A percentile compares a stretch with the other conserved stretches of the same genome.
phyloP scores from a whole-genome alignment of 805 yeast genomes.

The Teunomyces cretensis region DNA sequence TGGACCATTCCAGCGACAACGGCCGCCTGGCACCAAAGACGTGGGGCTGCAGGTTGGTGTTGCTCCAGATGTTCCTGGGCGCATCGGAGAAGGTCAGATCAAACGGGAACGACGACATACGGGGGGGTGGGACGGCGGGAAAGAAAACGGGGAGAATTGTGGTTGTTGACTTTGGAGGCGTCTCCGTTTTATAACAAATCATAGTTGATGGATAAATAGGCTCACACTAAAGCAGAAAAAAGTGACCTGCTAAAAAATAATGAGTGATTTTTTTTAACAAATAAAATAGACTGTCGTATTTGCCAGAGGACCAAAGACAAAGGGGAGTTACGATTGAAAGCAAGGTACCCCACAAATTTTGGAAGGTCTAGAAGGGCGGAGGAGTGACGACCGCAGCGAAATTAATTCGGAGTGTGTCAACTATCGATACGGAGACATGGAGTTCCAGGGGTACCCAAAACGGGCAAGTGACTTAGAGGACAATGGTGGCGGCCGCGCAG shows the following conservation, averaged over 20 bases:
- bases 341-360: no score
- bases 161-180: neutral
- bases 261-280: neutral
- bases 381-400: no score
- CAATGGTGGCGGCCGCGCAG: no score
- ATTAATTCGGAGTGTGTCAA: no score
- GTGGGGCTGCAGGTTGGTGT: neutral
- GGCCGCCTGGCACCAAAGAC: neutral
- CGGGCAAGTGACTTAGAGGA: no score
- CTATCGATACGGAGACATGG: neutral
- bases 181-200: slow-evolving; percentile 2
- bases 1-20: neutral
- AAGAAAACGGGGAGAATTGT: neutral
- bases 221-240: slow-evolving; percentile 2
- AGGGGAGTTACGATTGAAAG: no score
- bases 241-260: slow-evolving; percentile 4
- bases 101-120: slow-evolving; percentile 1
- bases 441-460: neutral
- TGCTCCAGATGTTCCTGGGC: slow-evolving; percentile 1
- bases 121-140: no score
- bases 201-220: slow-evolving; percentile 1
- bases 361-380: no score
- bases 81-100: neutral
- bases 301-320: no score
- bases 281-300: neutral